Conservation (phyloP, 1,139 yeast genomes). For the Hansenula sp. region DNA sequence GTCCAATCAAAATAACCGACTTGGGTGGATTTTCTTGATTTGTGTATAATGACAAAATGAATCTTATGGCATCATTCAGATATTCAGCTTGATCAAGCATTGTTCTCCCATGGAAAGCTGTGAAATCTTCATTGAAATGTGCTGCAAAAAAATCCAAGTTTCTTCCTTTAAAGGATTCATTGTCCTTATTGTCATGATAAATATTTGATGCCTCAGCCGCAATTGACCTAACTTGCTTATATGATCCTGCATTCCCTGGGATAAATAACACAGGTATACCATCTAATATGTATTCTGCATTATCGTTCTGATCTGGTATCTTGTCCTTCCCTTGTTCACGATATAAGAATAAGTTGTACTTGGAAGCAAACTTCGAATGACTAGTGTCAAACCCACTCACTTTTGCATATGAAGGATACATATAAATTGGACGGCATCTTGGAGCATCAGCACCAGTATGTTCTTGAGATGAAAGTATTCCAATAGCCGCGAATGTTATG, state of each 20-base stretch:
- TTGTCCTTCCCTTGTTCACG: constrained; percentile 73
- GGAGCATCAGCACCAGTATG: constrained; percentile 38
- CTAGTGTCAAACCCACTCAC: constrained; percentile 66
- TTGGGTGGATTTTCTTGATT: constrained; percentile 38
- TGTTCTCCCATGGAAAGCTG: constrained; percentile 95
- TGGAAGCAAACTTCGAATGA: constrained; percentile 71
- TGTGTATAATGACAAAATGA: constrained; percentile 66
- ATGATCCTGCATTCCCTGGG: constrained; percentile 98
- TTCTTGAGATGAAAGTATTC: constrained; percentile 7
- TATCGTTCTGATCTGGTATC: constrained; percentile 39
- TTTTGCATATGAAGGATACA: constrained; percentile 77
- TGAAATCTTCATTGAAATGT: constrained; percentile 92
- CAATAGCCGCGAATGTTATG: background rate
- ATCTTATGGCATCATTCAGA: constrained; percentile 79
- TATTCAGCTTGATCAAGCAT: constrained; percentile 93
- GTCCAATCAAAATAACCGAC: constrained; percentile 81
- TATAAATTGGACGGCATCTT: constrained; percentile 56
- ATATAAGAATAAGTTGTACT: constrained; percentile 78
- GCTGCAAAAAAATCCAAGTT: constrained; percentile 81
- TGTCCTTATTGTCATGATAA: constrained; percentile 34
- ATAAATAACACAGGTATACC: constrained; percentile 91
- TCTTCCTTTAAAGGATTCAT: constrained; percentile 23
- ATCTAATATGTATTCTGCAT: constrained; percentile 35
- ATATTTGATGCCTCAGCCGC: constrained; percentile 71
- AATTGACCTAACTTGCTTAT: constrained; percentile 84